Evolutionary conservation across 2,329 filamentous ascomycete species (phyloP), one percentile per base, ranked within the genome.

Genomic region (Rutstroemia sp.): DNA sequence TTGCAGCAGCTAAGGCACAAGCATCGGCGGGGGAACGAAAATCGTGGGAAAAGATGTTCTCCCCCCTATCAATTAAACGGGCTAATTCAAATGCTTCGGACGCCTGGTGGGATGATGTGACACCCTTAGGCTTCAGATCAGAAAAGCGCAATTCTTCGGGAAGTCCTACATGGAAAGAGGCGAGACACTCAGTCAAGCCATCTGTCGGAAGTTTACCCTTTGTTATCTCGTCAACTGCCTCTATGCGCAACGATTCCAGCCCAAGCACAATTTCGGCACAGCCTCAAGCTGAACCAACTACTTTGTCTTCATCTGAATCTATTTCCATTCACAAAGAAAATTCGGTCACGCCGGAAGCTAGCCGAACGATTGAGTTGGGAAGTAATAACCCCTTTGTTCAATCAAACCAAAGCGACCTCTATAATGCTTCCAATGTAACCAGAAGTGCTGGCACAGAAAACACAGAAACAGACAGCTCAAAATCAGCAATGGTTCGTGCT

Each of bases 31-130:
- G 59, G 42, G 63, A 65, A 47, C 57, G 41, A 27, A 61, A 63
- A 49, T 60, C 51, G n/a, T 70, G 67, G 69, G 68, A 68, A 53
- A 69, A 67, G 46, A 52, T 65, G 59, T 68, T 69, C 54, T 71
- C 68, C 2, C 69, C 61, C 21, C 52, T 63, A 38, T 68, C 64
- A 30, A 65, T 60, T 57, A 67, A 48, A 58, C 68, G 60, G 38
- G 57, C 61, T 57, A 67, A 60, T 48, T 67, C 63, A 44, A 64
- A 64, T 38, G 61, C 61, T 30, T 69, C 65, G 3, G 69, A 72
- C 30, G 68, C 70, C 30, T 75, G 72, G 72, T 76, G 75, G 73
- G 58, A 63, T 44, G 58, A 63, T 44, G 47, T 51, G 19, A 60
- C 51, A 14, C 42, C 56, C 17, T 52, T 56, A 14, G 56, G 54